phyloP scores from a whole-genome alignment of 768 basidiomycete genomes.

The Podaxis carcinomalis region DNA sequence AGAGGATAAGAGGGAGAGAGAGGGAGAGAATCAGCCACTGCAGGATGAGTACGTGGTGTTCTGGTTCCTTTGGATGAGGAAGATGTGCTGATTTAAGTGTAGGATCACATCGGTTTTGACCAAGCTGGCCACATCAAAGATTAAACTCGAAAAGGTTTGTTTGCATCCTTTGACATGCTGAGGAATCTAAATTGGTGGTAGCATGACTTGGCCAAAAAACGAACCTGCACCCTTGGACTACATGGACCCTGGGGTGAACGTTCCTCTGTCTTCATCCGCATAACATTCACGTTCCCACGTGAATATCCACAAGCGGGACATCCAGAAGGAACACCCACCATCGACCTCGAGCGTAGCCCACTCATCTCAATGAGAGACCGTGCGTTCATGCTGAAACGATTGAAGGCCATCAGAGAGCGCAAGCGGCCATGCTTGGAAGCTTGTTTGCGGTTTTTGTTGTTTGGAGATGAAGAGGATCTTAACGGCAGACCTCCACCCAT shows the following conservation, averaged over 20 bases:
- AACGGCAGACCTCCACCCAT: slow-evolving; percentile 29
- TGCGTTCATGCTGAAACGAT: slow-evolving; percentile 71
- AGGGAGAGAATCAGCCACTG: slow-evolving; percentile 40
- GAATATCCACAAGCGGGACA: slow-evolving; percentile 65
- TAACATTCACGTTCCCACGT: slow-evolving; percentile 86
- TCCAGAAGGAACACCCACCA: slow-evolving; percentile 63
- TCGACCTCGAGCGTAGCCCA: slow-evolving; percentile 82
- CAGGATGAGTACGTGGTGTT: slow-evolving; percentile 63
- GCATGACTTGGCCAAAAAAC: slow-evolving; percentile 67
- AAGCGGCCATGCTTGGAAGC: slow-evolving; percentile 83
- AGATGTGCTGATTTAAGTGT: neutral
- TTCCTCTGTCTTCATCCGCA: slow-evolving; percentile 78
- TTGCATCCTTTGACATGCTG: neutral
- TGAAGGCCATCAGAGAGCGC: slow-evolving; percentile 66
- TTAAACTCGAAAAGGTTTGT: slow-evolving; percentile 81
- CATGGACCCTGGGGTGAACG: slow-evolving; percentile 91
- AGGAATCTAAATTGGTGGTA: slow-evolving; percentile 21
- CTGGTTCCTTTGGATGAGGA: neutral
- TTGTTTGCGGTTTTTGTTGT: slow-evolving; percentile 79
- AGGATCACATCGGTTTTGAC: slow-evolving; percentile 74
- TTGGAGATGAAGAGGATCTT: slow-evolving; percentile 55
- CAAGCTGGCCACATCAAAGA: slow-evolving; percentile 60
- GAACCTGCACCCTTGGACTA: slow-evolving; percentile 81
- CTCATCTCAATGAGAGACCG: slow-evolving; percentile 75
- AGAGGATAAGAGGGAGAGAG: slow-evolving; percentile 33